phyloP scores from a whole-genome alignment of 768 basidiomycete species.

The Paxillus involutus region DNA sequence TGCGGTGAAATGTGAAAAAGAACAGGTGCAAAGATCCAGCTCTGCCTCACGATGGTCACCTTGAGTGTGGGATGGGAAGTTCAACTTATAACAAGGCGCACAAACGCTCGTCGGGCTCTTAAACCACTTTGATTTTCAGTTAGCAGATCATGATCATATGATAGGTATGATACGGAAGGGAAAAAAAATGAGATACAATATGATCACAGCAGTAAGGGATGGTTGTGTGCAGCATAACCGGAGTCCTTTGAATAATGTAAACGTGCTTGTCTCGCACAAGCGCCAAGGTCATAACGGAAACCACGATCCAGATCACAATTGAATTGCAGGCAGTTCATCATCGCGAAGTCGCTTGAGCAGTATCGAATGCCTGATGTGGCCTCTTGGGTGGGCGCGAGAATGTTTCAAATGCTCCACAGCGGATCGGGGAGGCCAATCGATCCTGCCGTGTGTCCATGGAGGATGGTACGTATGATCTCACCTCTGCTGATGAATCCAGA shows the following conservation, averaged over 20 bases:
- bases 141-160: not conserved
- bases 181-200: conserved; percentile 17
- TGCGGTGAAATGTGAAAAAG: not conserved
- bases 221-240: conserved; percentile 19
- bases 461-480: conserved; percentile 55
- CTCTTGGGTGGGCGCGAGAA: conserved; percentile 38
- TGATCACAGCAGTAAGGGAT: conserved; percentile 16
- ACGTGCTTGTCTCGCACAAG: not conserved
- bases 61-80: conserved; percentile 18
- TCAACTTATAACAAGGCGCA: not conserved
- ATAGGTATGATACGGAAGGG: conserved; percentile 17
- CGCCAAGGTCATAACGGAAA: not conserved
- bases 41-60: conserved; percentile 17
- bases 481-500: conserved; percentile 59
- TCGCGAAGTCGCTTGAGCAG: conserved; percentile 6
- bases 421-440: conserved; percentile 8
- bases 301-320: not conserved
- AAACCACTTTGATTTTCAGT: not conserved
- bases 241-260: conserved; percentile 22
- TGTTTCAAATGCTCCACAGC: conserved; percentile 29
- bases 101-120: not conserved
- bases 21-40: conserved; percentile 29
- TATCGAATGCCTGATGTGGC: not conserved
- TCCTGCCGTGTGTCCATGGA: conserved; percentile 19
- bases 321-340: conserved; percentile 10